Conservation (phyloP, 2,329 filamentous ascomycete species). For the Aspergillus ibericus region DNA sequence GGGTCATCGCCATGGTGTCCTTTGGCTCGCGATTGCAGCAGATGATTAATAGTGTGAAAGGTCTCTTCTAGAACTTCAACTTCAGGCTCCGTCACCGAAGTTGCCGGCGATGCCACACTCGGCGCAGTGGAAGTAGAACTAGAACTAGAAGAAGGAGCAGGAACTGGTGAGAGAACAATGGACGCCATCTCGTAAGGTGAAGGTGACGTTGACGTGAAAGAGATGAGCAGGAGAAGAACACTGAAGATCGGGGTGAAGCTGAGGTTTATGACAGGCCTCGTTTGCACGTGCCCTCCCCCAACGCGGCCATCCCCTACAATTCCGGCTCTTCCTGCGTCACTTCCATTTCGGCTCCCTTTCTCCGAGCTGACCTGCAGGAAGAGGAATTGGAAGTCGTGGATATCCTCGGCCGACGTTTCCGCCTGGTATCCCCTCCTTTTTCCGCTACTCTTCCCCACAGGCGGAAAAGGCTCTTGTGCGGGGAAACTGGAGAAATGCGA, state of each 20-base stretch:
- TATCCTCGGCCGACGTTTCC: background rate
- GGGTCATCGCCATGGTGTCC: slow-evolving; percentile 11
- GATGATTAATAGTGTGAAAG: slow-evolving; percentile 17
- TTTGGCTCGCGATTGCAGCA: slow-evolving; percentile 13
- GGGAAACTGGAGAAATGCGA: background rate
- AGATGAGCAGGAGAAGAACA: background rate
- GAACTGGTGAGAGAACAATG: background rate
- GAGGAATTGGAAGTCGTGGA: background rate
- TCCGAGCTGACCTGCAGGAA: background rate
- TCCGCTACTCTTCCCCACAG: background rate
- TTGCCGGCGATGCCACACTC: slow-evolving; percentile 7
- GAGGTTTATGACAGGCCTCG: background rate
- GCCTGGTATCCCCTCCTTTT: background rate
- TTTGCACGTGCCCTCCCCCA: background rate
- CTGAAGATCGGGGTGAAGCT: background rate
- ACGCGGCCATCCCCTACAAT: background rate
- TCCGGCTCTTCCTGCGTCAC: background rate
- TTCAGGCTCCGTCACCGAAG: slow-evolving; percentile 1
- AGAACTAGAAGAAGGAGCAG: background rate
- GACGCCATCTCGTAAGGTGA: background rate
- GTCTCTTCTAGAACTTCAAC: slow-evolving; percentile 1
- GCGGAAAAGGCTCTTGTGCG: background rate
- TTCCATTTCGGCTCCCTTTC: too few relatives aligned
- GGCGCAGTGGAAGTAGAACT: background rate
- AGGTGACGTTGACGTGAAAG: too few relatives aligned